A percentile compares a stretch with the other conserved stretches of the same genome.
phyloP scores from a whole-genome alignment of 2,329 filamentous ascomycete species.

The Trichophyton rubrum region DNA sequence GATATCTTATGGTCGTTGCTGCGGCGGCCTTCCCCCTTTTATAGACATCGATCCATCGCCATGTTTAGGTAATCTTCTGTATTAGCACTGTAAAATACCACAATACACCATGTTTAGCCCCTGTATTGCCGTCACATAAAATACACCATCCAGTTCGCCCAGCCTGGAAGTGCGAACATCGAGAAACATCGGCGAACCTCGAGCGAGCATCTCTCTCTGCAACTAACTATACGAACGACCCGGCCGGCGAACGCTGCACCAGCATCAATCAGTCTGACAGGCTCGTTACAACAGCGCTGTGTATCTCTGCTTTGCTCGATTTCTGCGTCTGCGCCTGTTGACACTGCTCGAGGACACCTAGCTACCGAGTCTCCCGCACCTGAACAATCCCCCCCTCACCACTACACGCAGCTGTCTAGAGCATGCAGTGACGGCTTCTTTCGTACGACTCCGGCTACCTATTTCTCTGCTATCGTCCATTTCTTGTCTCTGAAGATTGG shows the following conservation, averaged over 20 bases:
- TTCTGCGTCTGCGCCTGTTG: not conserved
- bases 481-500: not conserved
- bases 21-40: not conserved
- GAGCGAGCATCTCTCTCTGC: not conserved
- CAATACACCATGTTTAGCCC: not conserved
- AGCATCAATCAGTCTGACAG: not conserved
- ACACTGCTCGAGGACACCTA: not conserved
- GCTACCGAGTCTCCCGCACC: not conserved
- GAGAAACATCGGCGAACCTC: not conserved
- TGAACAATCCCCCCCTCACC: not conserved
- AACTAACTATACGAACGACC: not conserved
- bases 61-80: not conserved
- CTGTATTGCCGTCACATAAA: not conserved
- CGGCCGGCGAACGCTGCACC: not conserved
- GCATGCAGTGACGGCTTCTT: not conserved
- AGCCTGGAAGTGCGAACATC: not conserved
- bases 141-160: not conserved
- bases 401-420: not conserved
- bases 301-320: too few species aligned
- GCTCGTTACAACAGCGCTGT: not conserved
- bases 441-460: not conserved
- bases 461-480: not conserved
- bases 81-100: slow-evolving; percentile 1
- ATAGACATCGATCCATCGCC: not conserved
- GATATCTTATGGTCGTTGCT: not conserved